A percentile compares a stretch with the other conserved stretches of the same genome.
Conservation (phyloP, 2,329 filamentous ascomycete genomes). For the Fusarium mexicanum region DNA sequence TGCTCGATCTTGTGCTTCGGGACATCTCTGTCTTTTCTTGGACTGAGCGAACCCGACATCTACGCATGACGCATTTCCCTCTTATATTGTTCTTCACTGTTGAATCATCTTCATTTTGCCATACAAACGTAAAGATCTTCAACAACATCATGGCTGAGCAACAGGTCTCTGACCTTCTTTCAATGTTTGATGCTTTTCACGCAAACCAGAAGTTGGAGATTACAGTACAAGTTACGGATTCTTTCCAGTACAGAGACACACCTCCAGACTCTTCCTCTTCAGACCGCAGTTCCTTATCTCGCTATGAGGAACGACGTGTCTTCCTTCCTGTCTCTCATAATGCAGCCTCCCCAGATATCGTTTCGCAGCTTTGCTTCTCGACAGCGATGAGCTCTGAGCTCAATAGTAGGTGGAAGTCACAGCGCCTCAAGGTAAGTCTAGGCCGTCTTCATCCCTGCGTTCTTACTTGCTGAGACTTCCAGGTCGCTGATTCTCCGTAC, state of each 20-base stretch:
- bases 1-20: accelerated
- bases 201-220: background rate
- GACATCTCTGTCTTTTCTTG: accelerated
- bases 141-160: background rate
- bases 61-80: accelerated
- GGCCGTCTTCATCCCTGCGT: accelerated
- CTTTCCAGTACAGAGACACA: background rate
- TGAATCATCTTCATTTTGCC: accelerated
- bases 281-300: background rate
- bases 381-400: background rate
- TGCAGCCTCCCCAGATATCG: background rate
- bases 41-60: accelerated
- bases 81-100: accelerated
- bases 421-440: background rate
- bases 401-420: background rate
- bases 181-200: background rate
- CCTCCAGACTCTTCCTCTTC: background rate
- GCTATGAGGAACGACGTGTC: background rate
- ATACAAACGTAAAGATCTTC: accelerated
- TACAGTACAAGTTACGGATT: background rate
- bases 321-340: background rate
- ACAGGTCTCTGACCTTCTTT: background rate
- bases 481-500: background rate
- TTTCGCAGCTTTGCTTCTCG: background rate
- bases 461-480: accelerated